These are phyloP conservation scores for Colletotrichum gigasporum DNA, from an alignment of 2,329 filamentous ascomycete genomes.

Conservation along the genomic window DNA sequence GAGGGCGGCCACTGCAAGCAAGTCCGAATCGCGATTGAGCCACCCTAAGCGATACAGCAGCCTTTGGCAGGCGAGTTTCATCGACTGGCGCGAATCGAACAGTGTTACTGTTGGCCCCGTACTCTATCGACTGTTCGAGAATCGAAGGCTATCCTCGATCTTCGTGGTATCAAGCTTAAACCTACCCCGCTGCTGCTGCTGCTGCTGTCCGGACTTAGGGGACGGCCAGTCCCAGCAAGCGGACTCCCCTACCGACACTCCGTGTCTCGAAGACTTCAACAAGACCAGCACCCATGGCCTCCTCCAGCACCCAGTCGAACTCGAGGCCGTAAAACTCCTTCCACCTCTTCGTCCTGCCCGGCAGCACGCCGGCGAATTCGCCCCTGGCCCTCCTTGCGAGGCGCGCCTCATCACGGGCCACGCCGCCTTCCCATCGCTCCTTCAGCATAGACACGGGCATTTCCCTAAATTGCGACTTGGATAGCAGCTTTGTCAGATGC, in stretches of 20 bases:
- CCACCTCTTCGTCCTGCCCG: slow-evolving; percentile 75
- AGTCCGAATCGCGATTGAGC: neutral
- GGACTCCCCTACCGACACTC: slow-evolving; percentile 75
- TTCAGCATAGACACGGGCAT: slow-evolving; percentile 68
- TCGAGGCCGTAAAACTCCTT: slow-evolving; percentile 73
- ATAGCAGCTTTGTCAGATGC: slow-evolving; percentile 68
- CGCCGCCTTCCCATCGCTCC: slow-evolving; percentile 77
- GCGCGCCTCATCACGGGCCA: slow-evolving; percentile 55
- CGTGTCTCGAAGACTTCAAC: slow-evolving; percentile 81
- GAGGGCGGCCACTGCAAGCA: slow-evolving; percentile 1
- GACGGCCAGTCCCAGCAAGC: slow-evolving; percentile 45
- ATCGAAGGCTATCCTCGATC: neutral
- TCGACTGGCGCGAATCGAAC: too few relatives aligned
- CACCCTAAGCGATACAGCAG: neutral
- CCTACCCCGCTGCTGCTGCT: neutral
- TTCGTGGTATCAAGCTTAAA: slow-evolving; percentile 9
- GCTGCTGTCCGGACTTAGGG: neutral
- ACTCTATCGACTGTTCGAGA: neutral
- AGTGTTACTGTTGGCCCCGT: neutral
- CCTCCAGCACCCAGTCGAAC: slow-evolving; percentile 77
- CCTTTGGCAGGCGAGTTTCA: slow-evolving; percentile 4
- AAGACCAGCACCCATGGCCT: slow-evolving; percentile 75
- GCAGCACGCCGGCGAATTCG: slow-evolving; percentile 65
- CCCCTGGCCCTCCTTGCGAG: slow-evolving; percentile 61
- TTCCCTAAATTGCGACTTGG: slow-evolving; percentile 69